Conservation (phyloP, 2,329 filamentous ascomycete species). For the Colletotrichum cuscutae region DNA sequence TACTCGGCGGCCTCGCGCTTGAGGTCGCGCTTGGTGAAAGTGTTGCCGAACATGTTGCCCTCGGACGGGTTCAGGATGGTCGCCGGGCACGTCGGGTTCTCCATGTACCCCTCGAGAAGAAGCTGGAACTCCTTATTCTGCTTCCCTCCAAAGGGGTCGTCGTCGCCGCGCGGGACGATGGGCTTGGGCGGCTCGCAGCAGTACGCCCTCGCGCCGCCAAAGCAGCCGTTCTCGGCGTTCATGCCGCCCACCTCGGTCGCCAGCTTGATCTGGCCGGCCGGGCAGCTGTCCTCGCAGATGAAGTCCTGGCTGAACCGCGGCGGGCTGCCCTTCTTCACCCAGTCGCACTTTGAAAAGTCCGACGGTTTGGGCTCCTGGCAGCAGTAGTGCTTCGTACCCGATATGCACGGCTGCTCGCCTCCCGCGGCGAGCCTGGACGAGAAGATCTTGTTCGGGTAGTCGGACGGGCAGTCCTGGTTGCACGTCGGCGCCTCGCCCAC, state of each 20-base stretch:
- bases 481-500: not conserved
- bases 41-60: not conserved
- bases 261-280: not conserved
- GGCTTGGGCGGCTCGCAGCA: not conserved
- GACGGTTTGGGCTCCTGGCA: too few relatives aligned
- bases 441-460: too few relatives aligned
- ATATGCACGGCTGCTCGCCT: too few relatives aligned
- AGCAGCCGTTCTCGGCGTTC: not conserved
- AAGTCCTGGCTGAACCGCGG: not conserved
- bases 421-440: too few relatives aligned
- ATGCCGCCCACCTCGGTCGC: not conserved
- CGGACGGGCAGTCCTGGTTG: too few relatives aligned
- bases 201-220: not conserved
- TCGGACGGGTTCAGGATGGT: not conserved
- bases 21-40: not conserved
- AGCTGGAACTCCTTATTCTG: slow-evolving; percentile 24
- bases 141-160: slow-evolving; percentile 11
- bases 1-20: not conserved
- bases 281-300: not conserved
- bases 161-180: not conserved
- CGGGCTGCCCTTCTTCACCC: not conserved
- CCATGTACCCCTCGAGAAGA: slow-evolving; percentile 11
- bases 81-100: slow-evolving; percentile 30
- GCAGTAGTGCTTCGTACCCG: too few relatives aligned
- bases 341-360: too few relatives aligned